phyloP scores from a whole-genome alignment of 768 basidiomycete species.

The Mycena chlorophos region DNA sequence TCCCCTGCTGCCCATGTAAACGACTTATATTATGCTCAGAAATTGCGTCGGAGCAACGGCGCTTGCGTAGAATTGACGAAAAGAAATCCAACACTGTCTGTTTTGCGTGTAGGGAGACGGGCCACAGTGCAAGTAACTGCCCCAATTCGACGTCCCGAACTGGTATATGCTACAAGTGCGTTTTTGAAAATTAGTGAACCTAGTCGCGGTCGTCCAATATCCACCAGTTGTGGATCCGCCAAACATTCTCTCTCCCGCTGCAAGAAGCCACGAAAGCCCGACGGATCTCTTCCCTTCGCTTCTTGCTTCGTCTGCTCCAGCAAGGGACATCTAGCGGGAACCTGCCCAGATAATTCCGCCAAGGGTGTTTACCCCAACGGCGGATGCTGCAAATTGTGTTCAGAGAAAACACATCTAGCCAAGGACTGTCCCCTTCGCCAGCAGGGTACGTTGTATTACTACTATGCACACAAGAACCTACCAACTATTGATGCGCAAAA shows the following conservation, averaged over 20 bases:
- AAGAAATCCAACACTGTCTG: conserved; percentile 64
- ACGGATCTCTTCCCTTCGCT: conserved; percentile 79
- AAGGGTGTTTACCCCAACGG: conserved; percentile 90
- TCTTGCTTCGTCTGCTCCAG: conserved; percentile 88
- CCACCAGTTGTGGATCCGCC: conserved; percentile 73
- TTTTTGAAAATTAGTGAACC: too few species aligned
- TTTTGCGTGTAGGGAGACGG: conserved; percentile 82
- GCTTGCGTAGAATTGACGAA: conserved; percentile 62
- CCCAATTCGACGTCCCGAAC: conserved; percentile 43
- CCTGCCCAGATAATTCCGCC: conserved; percentile 76
- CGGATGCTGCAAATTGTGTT: conserved; percentile 87
- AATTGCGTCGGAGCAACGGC: conserved; percentile 54
- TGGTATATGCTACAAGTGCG: conserved; percentile 74
- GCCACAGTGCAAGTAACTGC: conserved; percentile 84
- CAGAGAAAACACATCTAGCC: conserved; percentile 81
- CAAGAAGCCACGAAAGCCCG: conserved; percentile 58
- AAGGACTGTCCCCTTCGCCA: conserved; percentile 74
- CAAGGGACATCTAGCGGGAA: conserved; percentile 82
- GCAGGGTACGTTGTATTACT: conserved; percentile 41
- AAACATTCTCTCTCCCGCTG: conserved; percentile 81
- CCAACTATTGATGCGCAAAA: conserved; percentile 13
- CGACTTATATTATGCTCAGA: background rate
- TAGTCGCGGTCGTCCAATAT: too few species aligned
- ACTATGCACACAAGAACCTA: background rate
- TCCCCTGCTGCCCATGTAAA: conserved; percentile 2